Conservation (phyloP, 495 filamentous ascomycete genomes). For the Penicillium desertorum region DNA sequence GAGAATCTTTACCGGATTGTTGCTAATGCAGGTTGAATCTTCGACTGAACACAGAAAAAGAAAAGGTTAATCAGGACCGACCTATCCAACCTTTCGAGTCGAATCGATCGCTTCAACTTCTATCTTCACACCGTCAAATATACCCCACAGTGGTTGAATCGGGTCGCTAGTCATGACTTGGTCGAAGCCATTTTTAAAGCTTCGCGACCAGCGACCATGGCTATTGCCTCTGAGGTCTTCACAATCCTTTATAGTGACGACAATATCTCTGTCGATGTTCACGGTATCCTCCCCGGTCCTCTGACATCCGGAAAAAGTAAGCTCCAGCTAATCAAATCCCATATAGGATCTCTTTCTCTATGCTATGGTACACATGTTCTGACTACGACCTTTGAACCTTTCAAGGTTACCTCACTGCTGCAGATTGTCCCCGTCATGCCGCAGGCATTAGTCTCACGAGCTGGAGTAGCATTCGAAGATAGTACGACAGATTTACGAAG, state of each 20-base stretch:
- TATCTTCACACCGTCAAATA: background rate
- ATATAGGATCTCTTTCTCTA: slow-evolving; percentile 22
- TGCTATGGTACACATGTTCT: slow-evolving; percentile 18
- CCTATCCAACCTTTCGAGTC: background rate
- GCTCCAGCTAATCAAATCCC: background rate
- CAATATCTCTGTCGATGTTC: slow-evolving; percentile 16
- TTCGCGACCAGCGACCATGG: slow-evolving; percentile 11
- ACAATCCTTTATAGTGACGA: slow-evolving; percentile 20
- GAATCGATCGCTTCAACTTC: background rate
- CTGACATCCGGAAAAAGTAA: background rate
- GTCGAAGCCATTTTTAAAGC: slow-evolving; percentile 13
- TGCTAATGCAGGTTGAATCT: slow-evolving; percentile 1
- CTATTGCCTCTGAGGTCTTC: slow-evolving; percentile 20
- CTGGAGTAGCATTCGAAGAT: slow-evolving; percentile 21
- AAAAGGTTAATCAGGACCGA: background rate
- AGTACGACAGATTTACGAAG: slow-evolving; percentile 8
- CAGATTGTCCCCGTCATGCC: slow-evolving; percentile 31
- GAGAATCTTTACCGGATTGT: slow-evolving; percentile 2
- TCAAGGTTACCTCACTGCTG: background rate
- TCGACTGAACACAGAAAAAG: slow-evolving; percentile 6
- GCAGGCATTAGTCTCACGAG: slow-evolving; percentile 19
- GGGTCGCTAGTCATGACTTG: slow-evolving; percentile 3
- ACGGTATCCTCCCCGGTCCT: slow-evolving; percentile 9
- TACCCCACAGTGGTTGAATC: background rate
- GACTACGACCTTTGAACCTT: background rate